phyloP scores from a whole-genome alignment of 495 filamentous ascomycete genomes.

The Bathelium albidoporum region DNA sequence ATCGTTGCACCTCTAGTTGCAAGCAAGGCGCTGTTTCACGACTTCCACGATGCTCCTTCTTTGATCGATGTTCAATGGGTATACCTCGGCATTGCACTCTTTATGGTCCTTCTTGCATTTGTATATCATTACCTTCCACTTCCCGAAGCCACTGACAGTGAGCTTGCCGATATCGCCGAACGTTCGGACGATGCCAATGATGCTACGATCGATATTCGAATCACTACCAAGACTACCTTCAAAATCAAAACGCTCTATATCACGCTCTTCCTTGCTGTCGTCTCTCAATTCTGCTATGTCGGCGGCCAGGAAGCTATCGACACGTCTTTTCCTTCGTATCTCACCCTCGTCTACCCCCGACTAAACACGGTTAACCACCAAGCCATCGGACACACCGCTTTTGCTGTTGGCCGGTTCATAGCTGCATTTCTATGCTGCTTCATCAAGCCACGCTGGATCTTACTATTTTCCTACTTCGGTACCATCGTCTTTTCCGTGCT shows the following conservation, averaged over 20 bases:
- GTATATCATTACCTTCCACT: slow-evolving; percentile 56
- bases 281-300: slow-evolving; percentile 55
- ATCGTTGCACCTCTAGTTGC: slow-evolving; percentile 53
- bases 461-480: slow-evolving; percentile 46
- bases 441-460: slow-evolving; percentile 53
- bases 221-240: slow-evolving; percentile 10
- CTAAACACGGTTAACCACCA: slow-evolving; percentile 33
- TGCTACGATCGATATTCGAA: slow-evolving; percentile 23
- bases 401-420: slow-evolving; percentile 53
- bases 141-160: slow-evolving; percentile 57
- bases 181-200: slow-evolving; percentile 42
- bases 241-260: slow-evolving; percentile 45
- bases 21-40: slow-evolving; percentile 47
- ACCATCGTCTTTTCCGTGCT: slow-evolving; percentile 46
- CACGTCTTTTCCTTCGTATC: slow-evolving; percentile 36
- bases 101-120: slow-evolving; percentile 53
- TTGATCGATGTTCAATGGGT: slow-evolving; percentile 62
- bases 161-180: slow-evolving; percentile 47
- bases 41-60: slow-evolving; percentile 36
- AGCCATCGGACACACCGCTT: slow-evolving; percentile 48
- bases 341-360: slow-evolving; percentile 29
- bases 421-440: slow-evolving; percentile 45
- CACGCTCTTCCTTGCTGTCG: slow-evolving; percentile 46
- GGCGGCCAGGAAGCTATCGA: slow-evolving; percentile 54
- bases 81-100: slow-evolving; percentile 58